A percentile compares a stretch with the other conserved stretches of the same genome.
These are phyloP conservation scores for Parathielavia appendiculata DNA, from an alignment of 495 filamentous ascomycete genomes.

Conservation along the genomic window DNA sequence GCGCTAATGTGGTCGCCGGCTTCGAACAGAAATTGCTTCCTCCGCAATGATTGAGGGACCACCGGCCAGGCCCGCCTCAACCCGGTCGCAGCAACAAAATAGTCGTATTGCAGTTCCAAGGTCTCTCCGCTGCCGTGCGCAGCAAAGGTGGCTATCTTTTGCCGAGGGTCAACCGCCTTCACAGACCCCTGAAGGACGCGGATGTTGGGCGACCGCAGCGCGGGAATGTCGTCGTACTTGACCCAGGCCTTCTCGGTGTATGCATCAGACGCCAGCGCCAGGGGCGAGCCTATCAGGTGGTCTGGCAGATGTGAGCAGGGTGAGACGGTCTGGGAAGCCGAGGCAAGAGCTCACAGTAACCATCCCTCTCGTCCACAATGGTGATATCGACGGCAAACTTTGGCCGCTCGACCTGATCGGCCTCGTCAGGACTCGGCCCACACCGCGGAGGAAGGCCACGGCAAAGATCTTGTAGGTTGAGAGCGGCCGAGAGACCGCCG, in stretches of 20 bases:
- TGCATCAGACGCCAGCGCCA: constrained; percentile 53
- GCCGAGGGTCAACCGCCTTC: constrained; percentile 45
- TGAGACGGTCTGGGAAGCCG: background rate
- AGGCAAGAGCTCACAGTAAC: constrained; percentile 51
- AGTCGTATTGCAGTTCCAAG: constrained; percentile 54
- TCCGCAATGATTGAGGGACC: constrained; percentile 52
- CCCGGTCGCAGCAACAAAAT: constrained; percentile 57
- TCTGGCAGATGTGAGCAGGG: constrained; percentile 21
- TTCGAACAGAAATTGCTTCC: constrained; percentile 55
- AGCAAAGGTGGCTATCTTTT: constrained; percentile 48
- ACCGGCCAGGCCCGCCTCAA: constrained; percentile 58
- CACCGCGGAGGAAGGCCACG: constrained; percentile 33
- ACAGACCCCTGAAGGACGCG: constrained; percentile 54
- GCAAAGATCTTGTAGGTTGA: constrained; percentile 58
- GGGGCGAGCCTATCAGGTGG: constrained; percentile 61
- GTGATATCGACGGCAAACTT: constrained; percentile 56
- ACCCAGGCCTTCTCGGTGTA: constrained; percentile 58
- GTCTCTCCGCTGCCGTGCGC: constrained; percentile 20
- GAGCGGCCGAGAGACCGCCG: constrained; percentile 53
- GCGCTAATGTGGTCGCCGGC: constrained; percentile 42
- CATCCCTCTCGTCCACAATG: constrained; percentile 65
- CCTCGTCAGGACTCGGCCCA: constrained; percentile 17
- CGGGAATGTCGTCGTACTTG: constrained; percentile 54
- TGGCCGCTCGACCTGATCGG: constrained; percentile 15
- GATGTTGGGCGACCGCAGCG: constrained; percentile 49